Evolutionary conservation across 1,284 basidiomycete genomes (phyloP).

Genomic region (Meira miltonrushii): DNA sequence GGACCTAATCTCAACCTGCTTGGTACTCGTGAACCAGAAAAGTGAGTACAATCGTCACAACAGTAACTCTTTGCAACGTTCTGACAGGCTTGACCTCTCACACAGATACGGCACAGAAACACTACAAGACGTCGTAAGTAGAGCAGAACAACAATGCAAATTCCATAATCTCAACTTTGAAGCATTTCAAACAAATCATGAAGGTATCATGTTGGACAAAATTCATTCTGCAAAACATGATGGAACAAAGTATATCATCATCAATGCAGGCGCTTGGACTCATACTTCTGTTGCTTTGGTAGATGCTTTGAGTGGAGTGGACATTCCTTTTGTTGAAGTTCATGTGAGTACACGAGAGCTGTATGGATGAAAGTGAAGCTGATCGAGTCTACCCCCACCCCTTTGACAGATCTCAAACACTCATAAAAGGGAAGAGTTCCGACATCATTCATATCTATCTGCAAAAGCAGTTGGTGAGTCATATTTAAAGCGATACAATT

Average conservation of each 20-base stretch:
- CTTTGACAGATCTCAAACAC: conserved; percentile 45
- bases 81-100: too few species aligned
- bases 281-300: conserved; percentile 51
- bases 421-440: conserved; percentile 51
- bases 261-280: conserved; percentile 53
- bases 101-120: conserved; percentile 49
- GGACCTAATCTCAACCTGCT: conserved; percentile 54
- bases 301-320: conserved; percentile 47
- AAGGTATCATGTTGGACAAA: conserved; percentile 51
- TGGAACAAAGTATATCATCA: conserved; percentile 30
- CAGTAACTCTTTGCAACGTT: too few species aligned
- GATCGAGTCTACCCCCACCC: neutral
- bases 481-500: too few species aligned
- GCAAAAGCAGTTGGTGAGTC: conserved; percentile 37
- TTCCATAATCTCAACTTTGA: conserved; percentile 12
- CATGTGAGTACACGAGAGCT: conserved; percentile 28
- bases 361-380: neutral
- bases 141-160: conserved; percentile 10
- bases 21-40: conserved; percentile 52
- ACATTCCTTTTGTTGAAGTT: conserved; percentile 53
- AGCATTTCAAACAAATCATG: conserved; percentile 51
- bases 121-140: conserved; percentile 33
- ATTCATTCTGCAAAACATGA: conserved; percentile 41
- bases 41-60: too few species aligned
- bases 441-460: conserved; percentile 52